phyloP scores from a whole-genome alignment of 108 stramenopile species.

The Cyclostephanos invisitatus region DNA sequence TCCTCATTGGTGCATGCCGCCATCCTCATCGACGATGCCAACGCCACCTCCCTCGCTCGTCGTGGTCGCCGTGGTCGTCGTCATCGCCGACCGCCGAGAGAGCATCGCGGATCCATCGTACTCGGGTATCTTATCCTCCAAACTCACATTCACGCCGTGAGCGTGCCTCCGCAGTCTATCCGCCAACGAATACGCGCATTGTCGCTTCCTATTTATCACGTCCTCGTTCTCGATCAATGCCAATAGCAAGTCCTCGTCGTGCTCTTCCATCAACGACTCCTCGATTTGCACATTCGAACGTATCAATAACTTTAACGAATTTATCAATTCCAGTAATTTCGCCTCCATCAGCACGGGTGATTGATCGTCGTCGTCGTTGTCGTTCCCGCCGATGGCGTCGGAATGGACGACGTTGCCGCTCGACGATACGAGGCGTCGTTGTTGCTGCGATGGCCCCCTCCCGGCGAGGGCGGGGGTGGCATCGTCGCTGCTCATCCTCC shows the following conservation, averaged over 20 bases:
- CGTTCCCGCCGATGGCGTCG: not conserved
- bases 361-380: conserved; percentile 19
- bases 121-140: conserved; percentile 3
- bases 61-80: no score
- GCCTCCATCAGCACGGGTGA: conserved; percentile 38
- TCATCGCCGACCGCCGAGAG: not conserved
- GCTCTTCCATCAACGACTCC: not conserved
- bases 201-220: conserved; percentile 17
- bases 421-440: no score
- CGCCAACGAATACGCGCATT: conserved; percentile 4
- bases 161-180: conserved; percentile 4
- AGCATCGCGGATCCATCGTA: not conserved
- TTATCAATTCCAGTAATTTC: conserved; percentile 20
- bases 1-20: not conserved
- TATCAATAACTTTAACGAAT: conserved; percentile 23
- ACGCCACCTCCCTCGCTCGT: not conserved
- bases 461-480: no score
- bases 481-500: no score
- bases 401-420: conserved; percentile 14
- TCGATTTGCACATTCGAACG: conserved; percentile 24
- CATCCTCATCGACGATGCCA: not conserved
- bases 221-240: conserved; percentile 33
- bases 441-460: no score
- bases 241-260: conserved; percentile 26
- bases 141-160: conserved; percentile 16